phyloP scores from a whole-genome alignment of 345 rosid genomes.

The Ceriops zippeliana region DNA sequence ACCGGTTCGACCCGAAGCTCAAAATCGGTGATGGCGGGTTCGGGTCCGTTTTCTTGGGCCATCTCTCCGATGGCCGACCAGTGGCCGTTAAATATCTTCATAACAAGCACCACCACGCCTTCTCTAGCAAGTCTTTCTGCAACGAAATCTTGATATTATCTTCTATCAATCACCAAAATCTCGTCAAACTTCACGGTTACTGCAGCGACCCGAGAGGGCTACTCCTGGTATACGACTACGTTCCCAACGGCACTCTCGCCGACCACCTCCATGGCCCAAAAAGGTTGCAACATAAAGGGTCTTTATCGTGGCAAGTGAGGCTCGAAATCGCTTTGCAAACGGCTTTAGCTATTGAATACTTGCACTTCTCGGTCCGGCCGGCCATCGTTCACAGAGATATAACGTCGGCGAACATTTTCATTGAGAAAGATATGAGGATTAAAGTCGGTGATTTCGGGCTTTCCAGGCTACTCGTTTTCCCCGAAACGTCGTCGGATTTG shows the following conservation, averaged over 20 bases:
- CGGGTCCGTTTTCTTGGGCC: slow-evolving; percentile 79
- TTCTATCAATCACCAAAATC: slow-evolving; percentile 73
- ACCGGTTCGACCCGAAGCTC: slow-evolving; percentile 67
- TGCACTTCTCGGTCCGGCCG: slow-evolving; percentile 62
- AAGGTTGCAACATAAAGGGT: slow-evolving; percentile 23
- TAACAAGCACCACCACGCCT: slow-evolving; percentile 46
- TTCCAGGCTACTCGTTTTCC: slow-evolving; percentile 56
- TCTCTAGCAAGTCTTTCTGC: slow-evolving; percentile 74
- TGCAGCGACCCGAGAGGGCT: slow-evolving; percentile 95
- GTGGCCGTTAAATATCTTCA: slow-evolving; percentile 90
- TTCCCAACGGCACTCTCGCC: slow-evolving; percentile 81
- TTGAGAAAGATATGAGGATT: slow-evolving; percentile 79
- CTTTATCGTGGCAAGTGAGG: slow-evolving; percentile 66
- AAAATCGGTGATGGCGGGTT: slow-evolving; percentile 95
- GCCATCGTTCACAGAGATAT: slow-evolving; percentile 80
- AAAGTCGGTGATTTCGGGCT: slow-evolving; percentile 89
- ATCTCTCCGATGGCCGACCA: slow-evolving; percentile 60
- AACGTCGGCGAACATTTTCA: slow-evolving; percentile 77
- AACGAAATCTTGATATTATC: slow-evolving; percentile 88
- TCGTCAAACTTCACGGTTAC: slow-evolving; percentile 88
- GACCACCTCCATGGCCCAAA: slow-evolving; percentile 74
- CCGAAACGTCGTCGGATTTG: slow-evolving; percentile 41
- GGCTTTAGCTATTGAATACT: slow-evolving; percentile 69
- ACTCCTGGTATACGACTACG: slow-evolving; percentile 80
- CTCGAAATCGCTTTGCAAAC: slow-evolving; percentile 77